These are phyloP conservation scores for Coprinopsis cinerea DNA, from an alignment of 768 basidiomycete species.

Conservation along the genomic window DNA sequence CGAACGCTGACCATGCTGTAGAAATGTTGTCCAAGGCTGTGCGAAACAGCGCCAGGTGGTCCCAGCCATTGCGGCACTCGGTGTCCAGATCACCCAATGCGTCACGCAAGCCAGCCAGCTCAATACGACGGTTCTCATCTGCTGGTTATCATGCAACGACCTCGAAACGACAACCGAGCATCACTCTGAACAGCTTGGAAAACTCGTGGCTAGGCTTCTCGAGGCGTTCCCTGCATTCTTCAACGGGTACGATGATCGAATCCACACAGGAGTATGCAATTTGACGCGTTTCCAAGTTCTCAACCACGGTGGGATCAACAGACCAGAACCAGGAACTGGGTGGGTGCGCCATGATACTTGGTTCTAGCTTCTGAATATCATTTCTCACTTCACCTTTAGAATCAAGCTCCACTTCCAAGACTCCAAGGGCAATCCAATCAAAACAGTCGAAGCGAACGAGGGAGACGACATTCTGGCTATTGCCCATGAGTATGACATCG, in stretches of 20 bases:
- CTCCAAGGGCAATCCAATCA: constrained; percentile 74
- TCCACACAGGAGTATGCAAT: not conserved
- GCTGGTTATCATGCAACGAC: not conserved
- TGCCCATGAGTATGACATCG: constrained; percentile 93
- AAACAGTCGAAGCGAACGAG: constrained; percentile 87
- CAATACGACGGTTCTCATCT: not conserved
- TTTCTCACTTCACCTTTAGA: constrained; percentile 32
- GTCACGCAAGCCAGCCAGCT: not conserved
- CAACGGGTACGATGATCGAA: constrained; percentile 4
- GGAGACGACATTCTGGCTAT: constrained; percentile 90
- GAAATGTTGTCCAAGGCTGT: not conserved
- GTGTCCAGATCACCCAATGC: not conserved
- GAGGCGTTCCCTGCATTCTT: constrained; percentile 5
- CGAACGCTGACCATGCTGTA: too few species aligned
- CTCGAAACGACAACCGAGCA: not conserved
- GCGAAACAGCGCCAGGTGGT: not conserved
- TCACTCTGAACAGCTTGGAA: not conserved
- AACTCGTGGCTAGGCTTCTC: not conserved
- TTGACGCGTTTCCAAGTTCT: constrained; percentile 2
- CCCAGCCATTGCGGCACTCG: not conserved
- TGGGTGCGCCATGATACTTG: constrained; percentile 8
- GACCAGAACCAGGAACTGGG: constrained; percentile 16
- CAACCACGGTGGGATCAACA: constrained; percentile 11
- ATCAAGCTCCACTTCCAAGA: constrained; percentile 90
- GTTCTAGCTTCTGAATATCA: not conserved